Conservation (phyloP, 805 yeast species). For the Pichia occidentalis region DNA sequence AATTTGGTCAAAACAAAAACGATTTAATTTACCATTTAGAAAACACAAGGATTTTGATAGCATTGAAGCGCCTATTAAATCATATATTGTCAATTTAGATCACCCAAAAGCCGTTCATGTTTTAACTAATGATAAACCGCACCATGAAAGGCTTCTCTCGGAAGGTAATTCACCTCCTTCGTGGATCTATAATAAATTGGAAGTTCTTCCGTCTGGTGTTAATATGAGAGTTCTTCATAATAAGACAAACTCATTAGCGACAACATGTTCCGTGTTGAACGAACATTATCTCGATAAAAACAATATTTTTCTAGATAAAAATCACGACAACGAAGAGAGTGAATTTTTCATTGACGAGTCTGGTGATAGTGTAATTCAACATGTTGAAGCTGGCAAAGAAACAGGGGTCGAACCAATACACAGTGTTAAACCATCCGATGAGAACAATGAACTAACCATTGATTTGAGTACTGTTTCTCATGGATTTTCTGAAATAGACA, state of each 20-base stretch:
- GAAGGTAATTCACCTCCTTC: slow-evolving; percentile 4
- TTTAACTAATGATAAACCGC: slow-evolving; percentile 7
- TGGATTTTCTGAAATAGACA: slow-evolving; percentile 28
- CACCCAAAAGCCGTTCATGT: slow-evolving; percentile 23
- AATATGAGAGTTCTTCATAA: slow-evolving; percentile 1
- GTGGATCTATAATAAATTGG: slow-evolving; percentile 12
- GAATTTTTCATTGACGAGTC: background rate
- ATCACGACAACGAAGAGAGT: background rate
- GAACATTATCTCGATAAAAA: too few species aligned
- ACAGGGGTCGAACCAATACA: too few species aligned
- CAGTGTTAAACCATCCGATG: too few species aligned
- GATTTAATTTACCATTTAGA: slow-evolving; percentile 18
- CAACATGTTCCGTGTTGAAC: too few species aligned
- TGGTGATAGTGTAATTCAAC: slow-evolving; percentile 1
- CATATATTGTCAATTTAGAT: slow-evolving; percentile 16
- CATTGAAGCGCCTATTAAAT: slow-evolving; percentile 22
- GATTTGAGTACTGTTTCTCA: too few species aligned
- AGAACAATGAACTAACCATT: slow-evolving; percentile 4
- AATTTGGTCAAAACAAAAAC: slow-evolving; percentile 31
- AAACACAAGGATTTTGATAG: slow-evolving; percentile 22
- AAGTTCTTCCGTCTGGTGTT: slow-evolving; percentile 14
- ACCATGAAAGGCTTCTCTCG: slow-evolving; percentile 4
- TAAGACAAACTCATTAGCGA: background rate
- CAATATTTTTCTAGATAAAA: background rate
- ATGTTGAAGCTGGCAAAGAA: too few species aligned